Conservation (phyloP, 306 rosid genomes). For the Styphnolobium japonicum region DNA sequence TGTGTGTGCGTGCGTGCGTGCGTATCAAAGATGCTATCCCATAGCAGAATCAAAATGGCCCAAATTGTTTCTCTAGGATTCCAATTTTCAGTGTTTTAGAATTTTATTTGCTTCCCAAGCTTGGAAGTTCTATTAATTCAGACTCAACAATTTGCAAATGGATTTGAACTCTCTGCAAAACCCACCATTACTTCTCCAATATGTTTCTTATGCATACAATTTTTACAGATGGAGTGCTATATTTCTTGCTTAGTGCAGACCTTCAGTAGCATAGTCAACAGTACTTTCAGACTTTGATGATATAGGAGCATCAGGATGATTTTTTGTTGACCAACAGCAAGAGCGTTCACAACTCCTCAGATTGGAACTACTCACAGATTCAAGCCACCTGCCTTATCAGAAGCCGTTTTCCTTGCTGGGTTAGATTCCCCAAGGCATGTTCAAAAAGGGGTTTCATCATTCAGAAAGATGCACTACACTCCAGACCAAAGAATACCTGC, state of each 20-base stretch:
- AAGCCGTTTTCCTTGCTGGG: not conserved
- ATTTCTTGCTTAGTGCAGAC: slow-evolving; percentile 47
- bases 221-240: slow-evolving; percentile 57
- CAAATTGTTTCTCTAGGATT: not conserved
- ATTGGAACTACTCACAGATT: not conserved
- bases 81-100: not conserved
- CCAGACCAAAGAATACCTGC: not conserved
- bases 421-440: not conserved
- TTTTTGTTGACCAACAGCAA: not conserved
- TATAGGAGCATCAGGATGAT: not conserved
- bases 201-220: slow-evolving; percentile 15
- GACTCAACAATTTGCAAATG: slow-evolving; percentile 30
- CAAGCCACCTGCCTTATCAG: not conserved
- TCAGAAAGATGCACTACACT: not conserved
- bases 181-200: slow-evolving; percentile 32
- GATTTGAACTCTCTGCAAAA: slow-evolving; percentile 32
- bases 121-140: slow-evolving; percentile 56
- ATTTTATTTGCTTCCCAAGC: not conserved
- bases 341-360: not conserved
- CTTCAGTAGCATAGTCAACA: slow-evolving; percentile 40
- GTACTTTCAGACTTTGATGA: not conserved
- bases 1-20: no score
- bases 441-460: not conserved
- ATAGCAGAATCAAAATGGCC: not conserved
- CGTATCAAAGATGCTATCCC: not conserved